Base-by-base conservation (phyloP, 208 protist species). In the Leishmania arabica region DNA sequence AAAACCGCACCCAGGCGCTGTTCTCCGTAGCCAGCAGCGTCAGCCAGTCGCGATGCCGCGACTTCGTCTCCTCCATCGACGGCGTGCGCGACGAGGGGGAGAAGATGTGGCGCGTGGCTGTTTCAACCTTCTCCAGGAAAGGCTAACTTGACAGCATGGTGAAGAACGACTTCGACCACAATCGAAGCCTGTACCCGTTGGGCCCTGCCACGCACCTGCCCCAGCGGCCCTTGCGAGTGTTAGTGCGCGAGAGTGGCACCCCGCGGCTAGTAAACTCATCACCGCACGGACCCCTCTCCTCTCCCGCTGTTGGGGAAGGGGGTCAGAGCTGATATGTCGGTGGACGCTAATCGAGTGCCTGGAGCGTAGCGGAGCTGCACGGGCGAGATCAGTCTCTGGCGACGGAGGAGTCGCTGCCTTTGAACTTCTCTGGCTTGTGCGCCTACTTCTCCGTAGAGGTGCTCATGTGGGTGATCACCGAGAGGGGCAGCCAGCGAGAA, bases 11-110 rank as follows among this genome's bases (percentile, higher is more conserved):
- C 13, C 37, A 77, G 31, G 42, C 51, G 24, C 21, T 90, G 45
- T 83, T 90, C 80, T 80, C 69, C 17, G 56, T 88, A 27, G 27
- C 84, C 34, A 88, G 84, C 77, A 74, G 86, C 45, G n/a, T 88
- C 24, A 66, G 66, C 2, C 75, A 85, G 75, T 49, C 65, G 51
- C 56, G 69, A 53, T 90, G 81, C 77, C 60, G 77, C 58, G 72
- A 83, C 71, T 81, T 71, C 31, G 21, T 88, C 7, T 65, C 79
- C 51, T 62, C 82, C 70, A 66, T 88, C 4, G 15, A 75, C 37
- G 72, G 71, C 24, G 82, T 79, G 27, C 8, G 76, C 42, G 40
- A 70, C 37, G 58, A 19, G 24, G 53, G 2, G 24, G 56, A 53
- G 21, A 34, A 24, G 0, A 68, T 82, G 62, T 56, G n/a, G 77